Evolutionary conservation across 1,284 basidiomycete species (phyloP), one percentile per base, ranked within the genome.

Genomic region (Ganoderma boninense): DNA sequence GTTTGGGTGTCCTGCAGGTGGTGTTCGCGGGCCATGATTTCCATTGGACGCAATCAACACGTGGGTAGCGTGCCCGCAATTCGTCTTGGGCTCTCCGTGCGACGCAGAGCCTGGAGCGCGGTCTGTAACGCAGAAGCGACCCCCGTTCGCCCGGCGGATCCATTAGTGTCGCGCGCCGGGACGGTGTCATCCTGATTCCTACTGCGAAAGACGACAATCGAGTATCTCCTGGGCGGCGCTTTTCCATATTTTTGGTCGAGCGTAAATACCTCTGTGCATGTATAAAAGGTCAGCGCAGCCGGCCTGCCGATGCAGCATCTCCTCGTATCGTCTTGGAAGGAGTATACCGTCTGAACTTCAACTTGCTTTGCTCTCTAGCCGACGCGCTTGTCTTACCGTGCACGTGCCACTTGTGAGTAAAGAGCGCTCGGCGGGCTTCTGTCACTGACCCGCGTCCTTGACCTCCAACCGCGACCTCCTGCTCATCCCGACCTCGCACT

Each of bases 21-120:
- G 35, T 60, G 57, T 10, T 38, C 38, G 32, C 60, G 65, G 14
- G 43, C 46, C 52, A 44, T 42, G 57, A 59, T 63, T 54, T 60
- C 60, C 64, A 60, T 63, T 56, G 66, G 29, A 65, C 46, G 64
- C 68, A 59, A 70, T 70, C 69, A 70, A 68, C 66, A 70, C 69
- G 69, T 70, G 69, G 69, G 66, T 65, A 68, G 64, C 62, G 52
- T 65, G 38, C 63, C 64, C 46, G 64, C 59, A 52, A 62, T 62
- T 65, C 49, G 66, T 49, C 52, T 65, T 44, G 57, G 35, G 63
- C 56, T 43, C 59, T 57, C 64, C 59, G 35, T 66, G 42, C 46
- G n/a, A 32, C 35, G 23, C 29, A 46, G 59, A 61, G 64, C 49
- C 69, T 63, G 65, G 69, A 70, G 63, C 69, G n/a, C 18, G 63